A percentile compares a stretch with the other conserved stretches of the same genome.
phyloP scores from a whole-genome alignment of 129 eudicot species.

The Dittrichia graveolens region DNA sequence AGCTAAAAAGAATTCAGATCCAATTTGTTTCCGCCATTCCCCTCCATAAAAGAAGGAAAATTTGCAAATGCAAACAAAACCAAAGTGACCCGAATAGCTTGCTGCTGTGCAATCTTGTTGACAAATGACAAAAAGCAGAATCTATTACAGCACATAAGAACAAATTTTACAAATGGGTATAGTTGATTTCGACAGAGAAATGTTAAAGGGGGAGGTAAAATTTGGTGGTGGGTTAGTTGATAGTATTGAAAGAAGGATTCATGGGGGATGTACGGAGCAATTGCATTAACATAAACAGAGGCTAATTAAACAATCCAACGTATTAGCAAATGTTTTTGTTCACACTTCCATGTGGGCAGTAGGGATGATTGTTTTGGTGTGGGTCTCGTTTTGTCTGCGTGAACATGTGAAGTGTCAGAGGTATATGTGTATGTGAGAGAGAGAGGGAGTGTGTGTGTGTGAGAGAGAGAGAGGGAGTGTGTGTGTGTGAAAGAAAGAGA shows the following conservation, averaged over 20 bases:
- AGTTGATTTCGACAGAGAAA: constrained; percentile 11
- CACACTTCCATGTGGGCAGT: constrained; percentile 64
- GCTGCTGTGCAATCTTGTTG: constrained; percentile 6
- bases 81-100: background rate
- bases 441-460: background rate
- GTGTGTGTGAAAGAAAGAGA: constrained; percentile 3
- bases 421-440: background rate
- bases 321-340: constrained; percentile 36
- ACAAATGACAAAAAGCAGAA: constrained; percentile 5
- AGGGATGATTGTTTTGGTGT: constrained; percentile 60
- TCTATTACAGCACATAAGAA: constrained; percentile 26
- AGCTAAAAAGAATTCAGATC: constrained; percentile 26
- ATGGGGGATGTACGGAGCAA: constrained; percentile 21
- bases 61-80: constrained; percentile 29
- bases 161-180: constrained; percentile 16
- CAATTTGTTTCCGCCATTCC: constrained; percentile 17
- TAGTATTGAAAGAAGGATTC: constrained; percentile 26
- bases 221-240: constrained; percentile 36
- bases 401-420: constrained; percentile 64
- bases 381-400: constrained; percentile 64
- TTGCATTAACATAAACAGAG: background rate
- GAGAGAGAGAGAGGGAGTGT: constrained; percentile 13
- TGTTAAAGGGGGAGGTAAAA: constrained; percentile 14
- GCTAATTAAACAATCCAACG: constrained; percentile 11
- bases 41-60: constrained; percentile 17